These are phyloP conservation scores for Pittosporum tobira DNA, from an alignment of 129 eudicot genomes.

Conservation along the genomic window DNA sequence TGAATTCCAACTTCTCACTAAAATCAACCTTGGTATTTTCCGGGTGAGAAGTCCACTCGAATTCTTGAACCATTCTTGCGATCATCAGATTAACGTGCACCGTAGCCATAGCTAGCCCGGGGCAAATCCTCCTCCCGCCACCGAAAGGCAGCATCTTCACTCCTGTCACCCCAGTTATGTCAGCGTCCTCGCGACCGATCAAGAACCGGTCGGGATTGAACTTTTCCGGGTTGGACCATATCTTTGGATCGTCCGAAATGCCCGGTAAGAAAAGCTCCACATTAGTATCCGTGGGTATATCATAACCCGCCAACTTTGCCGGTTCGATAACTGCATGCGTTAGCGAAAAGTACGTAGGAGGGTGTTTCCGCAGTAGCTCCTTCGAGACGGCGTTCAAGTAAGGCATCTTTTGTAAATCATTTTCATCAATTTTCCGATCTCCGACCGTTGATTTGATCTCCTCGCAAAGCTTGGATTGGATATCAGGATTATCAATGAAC, in stretches of 20 bases:
- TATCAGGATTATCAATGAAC: conserved; percentile 51
- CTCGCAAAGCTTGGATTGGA: conserved; percentile 41
- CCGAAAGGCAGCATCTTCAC: conserved; percentile 84
- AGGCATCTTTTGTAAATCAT: conserved; percentile 54
- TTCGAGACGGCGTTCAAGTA: conserved; percentile 66
- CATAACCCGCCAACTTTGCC: conserved; percentile 57
- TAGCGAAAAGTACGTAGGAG: conserved; percentile 69
- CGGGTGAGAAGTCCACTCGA: conserved; percentile 71
- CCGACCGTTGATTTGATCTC: conserved; percentile 48
- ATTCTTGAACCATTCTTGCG: conserved; percentile 81
- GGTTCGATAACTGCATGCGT: conserved; percentile 73
- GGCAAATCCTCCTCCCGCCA: conserved; percentile 78
- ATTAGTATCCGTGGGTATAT: conserved; percentile 44
- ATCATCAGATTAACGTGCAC: conserved; percentile 62
- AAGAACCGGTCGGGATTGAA: conserved; percentile 84
- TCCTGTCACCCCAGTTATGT: conserved; percentile 56
- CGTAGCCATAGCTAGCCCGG: conserved; percentile 74
- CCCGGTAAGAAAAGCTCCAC: conserved; percentile 72
- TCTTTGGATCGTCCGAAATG: conserved; percentile 61
- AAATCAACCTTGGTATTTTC: conserved; percentile 59
- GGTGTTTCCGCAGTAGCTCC: conserved; percentile 73
- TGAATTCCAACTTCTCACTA: conserved; percentile 65
- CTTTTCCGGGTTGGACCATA: conserved; percentile 54
- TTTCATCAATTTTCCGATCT: conserved; percentile 37
- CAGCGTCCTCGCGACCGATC: conserved; percentile 52